Percentiles rank a stretch among this genome's conserved stretches.
phyloP scores from a whole-genome alignment of 2,329 filamentous ascomycete genomes.

The Stagonosporopsis tanaceti region DNA sequence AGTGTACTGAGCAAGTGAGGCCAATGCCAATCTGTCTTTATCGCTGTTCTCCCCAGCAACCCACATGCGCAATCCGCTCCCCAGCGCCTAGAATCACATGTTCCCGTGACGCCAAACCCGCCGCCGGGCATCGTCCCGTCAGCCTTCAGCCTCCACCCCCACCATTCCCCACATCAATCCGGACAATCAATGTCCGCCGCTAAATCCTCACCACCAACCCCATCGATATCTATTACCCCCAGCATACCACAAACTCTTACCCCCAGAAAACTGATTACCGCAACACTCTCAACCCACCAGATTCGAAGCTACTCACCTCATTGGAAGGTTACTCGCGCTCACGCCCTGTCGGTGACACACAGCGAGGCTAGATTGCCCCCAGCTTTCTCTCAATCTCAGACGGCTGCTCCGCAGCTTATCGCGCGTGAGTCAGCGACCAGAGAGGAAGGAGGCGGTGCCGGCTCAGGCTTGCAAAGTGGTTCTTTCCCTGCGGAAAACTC shows the following conservation, averaged over 20 bases:
- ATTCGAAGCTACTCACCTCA: no score
- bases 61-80: neutral
- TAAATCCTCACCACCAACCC: conserved; percentile 4
- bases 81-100: no score
- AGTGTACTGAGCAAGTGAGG: neutral
- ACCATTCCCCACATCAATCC: conserved; percentile 7
- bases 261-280: conserved; percentile 3
- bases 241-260: conserved; percentile 12
- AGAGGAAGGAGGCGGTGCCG: no score
- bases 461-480: no score
- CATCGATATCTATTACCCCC: conserved; percentile 14
- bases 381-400: no score
- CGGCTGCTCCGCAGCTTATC: no score
- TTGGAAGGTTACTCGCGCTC: no score
- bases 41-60: neutral
- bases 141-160: conserved; percentile 11
- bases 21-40: neutral
- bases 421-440: no score
- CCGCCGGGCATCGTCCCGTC: no score
- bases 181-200: conserved; percentile 13
- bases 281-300: neutral
- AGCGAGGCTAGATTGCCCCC: no score
- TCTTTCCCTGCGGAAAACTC: no score
- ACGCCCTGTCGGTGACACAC: no score
- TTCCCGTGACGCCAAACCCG: neutral